Conservation (phyloP, 495 filamentous ascomycete species). For the Hypoxylon fragiforme region DNA sequence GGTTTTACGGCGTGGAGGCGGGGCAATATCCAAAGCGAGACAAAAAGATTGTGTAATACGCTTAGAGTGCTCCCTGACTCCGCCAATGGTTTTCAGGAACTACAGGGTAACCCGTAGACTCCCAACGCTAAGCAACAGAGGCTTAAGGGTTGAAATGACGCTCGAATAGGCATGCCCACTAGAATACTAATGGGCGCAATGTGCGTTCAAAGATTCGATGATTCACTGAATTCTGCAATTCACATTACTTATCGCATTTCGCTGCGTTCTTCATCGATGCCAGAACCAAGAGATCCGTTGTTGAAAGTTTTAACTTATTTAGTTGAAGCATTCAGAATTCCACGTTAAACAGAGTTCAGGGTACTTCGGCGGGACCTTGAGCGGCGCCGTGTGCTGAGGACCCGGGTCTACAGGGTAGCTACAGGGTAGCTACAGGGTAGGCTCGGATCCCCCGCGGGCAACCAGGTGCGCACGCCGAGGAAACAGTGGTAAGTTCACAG, state of each 20-base stretch:
- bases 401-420: neutral
- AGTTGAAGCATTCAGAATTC: neutral
- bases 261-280: neutral
- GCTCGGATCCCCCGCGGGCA: no score
- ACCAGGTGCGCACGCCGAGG: neutral
- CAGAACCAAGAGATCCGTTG: neutral
- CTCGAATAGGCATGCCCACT: neutral
- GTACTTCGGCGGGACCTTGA: neutral
- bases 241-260: neutral
- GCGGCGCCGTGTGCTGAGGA: no score
- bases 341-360: neutral
- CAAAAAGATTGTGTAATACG: neutral
- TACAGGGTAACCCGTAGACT: neutral
- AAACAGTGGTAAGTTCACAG: neutral
- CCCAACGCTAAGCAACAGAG: neutral
- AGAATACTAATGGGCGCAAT: neutral
- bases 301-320: neutral
- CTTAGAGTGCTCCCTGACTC: neutral
- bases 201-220: neutral
- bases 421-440: neutral
- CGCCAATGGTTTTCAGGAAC: neutral
- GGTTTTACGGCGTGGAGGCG: neutral
- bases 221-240: neutral
- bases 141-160: neutral
- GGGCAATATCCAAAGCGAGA: neutral